A percentile compares a stretch with the other conserved stretches of the same genome.
Conservation (phyloP, 1,284 basidiomycete species). For the Cutaneotrichosporon spelunceum region DNA sequence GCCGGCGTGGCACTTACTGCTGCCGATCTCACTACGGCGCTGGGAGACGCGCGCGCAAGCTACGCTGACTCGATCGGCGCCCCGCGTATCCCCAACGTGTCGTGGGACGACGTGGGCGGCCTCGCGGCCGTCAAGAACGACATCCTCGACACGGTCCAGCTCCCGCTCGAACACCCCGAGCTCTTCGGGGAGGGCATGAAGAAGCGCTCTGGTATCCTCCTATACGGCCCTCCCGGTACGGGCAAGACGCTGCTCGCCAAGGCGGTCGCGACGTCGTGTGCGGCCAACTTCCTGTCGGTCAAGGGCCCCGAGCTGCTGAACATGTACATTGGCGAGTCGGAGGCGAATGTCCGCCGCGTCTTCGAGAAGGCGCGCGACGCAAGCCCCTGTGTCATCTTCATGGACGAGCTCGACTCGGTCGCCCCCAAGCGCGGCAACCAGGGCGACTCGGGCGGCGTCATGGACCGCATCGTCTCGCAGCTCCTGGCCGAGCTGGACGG, state of each 20-base stretch:
- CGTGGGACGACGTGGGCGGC: conserved; percentile 98
- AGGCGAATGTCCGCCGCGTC: conserved; percentile 87
- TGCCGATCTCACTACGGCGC: conserved; percentile 69
- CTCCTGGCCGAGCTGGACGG: conserved; percentile 94
- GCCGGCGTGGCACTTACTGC: conserved; percentile 63
- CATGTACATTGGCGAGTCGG: conserved; percentile 98
- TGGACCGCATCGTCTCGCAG: conserved; percentile 96
- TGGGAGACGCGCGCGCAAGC: conserved; percentile 70
- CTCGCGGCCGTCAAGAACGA: conserved; percentile 83
- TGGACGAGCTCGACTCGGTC: conserved; percentile 95
- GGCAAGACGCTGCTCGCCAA: conserved; percentile 83
- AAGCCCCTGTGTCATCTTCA: conserved; percentile 89
- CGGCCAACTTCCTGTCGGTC: conserved; percentile 91
- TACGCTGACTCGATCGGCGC: conserved; percentile 94
- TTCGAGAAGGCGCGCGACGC: conserved; percentile 90
- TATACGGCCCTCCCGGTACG: conserved; percentile 92
- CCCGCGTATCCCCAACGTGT: conserved; percentile 92
- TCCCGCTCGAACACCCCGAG: conserved; percentile 91
- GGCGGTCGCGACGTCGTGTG: conserved; percentile 79
- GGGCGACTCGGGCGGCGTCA: conserved; percentile 93
- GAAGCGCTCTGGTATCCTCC: conserved; percentile 74
- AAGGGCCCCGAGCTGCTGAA: conserved; percentile 95
- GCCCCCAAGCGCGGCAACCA: conserved; percentile 94
- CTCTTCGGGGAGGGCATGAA: conserved; percentile 90
- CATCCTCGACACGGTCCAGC: conserved; percentile 94